Evolutionary conservation across 129 eudicot species (phyloP).

Genomic region (Chrysanthemum lavandulifolium): DNA sequence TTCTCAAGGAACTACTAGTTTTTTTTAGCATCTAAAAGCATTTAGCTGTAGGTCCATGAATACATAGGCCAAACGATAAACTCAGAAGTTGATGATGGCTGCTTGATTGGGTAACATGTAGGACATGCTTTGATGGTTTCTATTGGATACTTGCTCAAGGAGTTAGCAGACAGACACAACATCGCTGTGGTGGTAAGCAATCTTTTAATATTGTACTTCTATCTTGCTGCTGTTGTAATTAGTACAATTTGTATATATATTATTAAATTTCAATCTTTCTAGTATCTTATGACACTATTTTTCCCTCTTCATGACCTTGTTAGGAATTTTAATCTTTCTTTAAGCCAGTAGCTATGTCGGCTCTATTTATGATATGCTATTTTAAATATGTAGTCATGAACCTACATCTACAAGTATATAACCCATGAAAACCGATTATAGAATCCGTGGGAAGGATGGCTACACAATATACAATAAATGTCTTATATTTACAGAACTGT

Average conservation of each 20-base stretch:
- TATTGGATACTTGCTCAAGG: slow-evolving; percentile 64
- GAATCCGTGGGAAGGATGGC: no score
- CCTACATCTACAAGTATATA: no score
- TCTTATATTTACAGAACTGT: no score
- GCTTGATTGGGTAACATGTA: slow-evolving; percentile 28
- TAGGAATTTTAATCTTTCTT: background rate
- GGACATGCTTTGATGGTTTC: slow-evolving; percentile 84
- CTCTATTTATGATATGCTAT: background rate
- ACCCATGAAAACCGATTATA: no score
- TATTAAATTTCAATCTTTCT: no score
- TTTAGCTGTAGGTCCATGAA: background rate
- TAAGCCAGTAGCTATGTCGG: background rate
- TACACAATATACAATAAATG: no score
- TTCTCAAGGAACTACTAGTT: no score
- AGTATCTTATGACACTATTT: no score
- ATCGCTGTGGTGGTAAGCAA: slow-evolving; percentile 55
- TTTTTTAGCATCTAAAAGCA: no score
- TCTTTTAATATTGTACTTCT: background rate
- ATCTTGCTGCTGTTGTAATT: background rate
- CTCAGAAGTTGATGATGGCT: slow-evolving; percentile 13
- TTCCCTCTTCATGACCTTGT: no score
- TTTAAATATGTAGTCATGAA: background rate
- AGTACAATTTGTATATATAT: background rate
- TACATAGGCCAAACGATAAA: background rate
- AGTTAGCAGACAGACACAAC: slow-evolving; percentile 64